Percentiles rank a stretch among this genome's conserved stretches.
These are phyloP conservation scores for Xylaria sp. DNA, from an alignment of 2,329 filamentous ascomycete species.

Conservation along the genomic window DNA sequence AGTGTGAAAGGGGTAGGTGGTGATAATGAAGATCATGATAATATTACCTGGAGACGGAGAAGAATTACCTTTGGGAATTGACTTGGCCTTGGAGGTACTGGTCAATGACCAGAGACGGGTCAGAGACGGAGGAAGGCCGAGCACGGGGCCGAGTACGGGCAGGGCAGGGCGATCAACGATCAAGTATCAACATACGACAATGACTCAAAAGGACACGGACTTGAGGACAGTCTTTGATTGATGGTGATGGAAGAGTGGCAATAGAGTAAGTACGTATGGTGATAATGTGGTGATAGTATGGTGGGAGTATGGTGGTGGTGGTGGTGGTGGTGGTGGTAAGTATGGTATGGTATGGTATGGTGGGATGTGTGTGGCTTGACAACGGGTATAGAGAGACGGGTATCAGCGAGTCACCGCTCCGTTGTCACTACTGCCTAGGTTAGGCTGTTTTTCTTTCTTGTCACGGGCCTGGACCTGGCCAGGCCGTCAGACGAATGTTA, in stretches of 20 bases:
- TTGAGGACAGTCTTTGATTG: background rate
- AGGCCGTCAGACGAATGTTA: background rate
- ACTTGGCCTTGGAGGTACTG: background rate
- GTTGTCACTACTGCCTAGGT: background rate
- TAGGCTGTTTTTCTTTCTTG: background rate
- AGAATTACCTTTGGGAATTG: slow-evolving; percentile 1
- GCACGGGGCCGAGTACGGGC: slow-evolving; percentile 10
- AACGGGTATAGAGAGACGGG: background rate
- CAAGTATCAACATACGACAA: slow-evolving; percentile 22
- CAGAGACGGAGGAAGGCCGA: slow-evolving; percentile 12
- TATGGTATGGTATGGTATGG: background rate
- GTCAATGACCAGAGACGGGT: slow-evolving; percentile 13
- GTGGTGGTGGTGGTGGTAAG: too few relatives aligned
- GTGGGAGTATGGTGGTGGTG: too few relatives aligned
- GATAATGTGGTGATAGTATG: background rate
- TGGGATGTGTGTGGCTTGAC: slow-evolving; percentile 16
- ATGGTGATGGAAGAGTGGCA: background rate
- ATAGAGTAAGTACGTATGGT: background rate
- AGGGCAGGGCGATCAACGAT: slow-evolving; percentile 7
- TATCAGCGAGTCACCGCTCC: slow-evolving; percentile 3
- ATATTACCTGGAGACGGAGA: slow-evolving; percentile 12
- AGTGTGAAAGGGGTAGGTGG: background rate
- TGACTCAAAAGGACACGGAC: slow-evolving; percentile 2
- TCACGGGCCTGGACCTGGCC: background rate
- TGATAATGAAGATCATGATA: background rate